Evolutionary conservation across 2,329 filamentous ascomycete genomes (phyloP).

Genomic region (Cladosporium velox): DNA sequence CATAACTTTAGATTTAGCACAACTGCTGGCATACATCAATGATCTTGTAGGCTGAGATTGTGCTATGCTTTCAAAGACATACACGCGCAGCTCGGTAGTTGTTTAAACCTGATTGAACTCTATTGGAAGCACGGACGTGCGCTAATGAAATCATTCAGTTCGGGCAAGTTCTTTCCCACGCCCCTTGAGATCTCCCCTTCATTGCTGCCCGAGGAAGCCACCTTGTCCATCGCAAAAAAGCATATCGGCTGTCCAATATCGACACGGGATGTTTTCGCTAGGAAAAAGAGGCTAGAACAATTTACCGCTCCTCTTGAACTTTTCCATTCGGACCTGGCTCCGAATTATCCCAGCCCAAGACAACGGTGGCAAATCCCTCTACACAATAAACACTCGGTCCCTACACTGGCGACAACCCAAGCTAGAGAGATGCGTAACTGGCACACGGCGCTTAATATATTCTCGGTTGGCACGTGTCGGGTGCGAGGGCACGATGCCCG

Average conservation of each 20-base stretch:
- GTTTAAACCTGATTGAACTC: neutral
- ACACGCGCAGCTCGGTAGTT: neutral
- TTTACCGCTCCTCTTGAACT: neutral
- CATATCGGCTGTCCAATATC: neutral
- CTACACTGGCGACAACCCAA: neutral
- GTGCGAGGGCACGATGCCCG: constrained; percentile 6
- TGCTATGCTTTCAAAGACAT: neutral
- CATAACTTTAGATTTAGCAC: neutral
- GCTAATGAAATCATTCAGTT: no score
- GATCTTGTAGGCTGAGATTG: neutral
- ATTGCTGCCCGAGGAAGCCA: neutral
- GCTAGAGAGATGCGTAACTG: neutral
- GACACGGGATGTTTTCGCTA: neutral
- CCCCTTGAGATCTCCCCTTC: neutral
- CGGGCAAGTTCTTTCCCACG: neutral
- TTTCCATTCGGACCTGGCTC: neutral
- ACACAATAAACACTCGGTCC: neutral
- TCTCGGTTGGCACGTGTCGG: neutral
- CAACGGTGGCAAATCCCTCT: neutral
- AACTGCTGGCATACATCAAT: neutral
- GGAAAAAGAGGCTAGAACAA: neutral
- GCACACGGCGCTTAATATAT: neutral
- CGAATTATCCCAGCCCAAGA: neutral
- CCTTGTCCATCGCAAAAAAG: neutral
- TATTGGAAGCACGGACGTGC: neutral